phyloP scores from a whole-genome alignment of 2,329 filamentous ascomycete species.

The Arthrobotrys musiformis region DNA sequence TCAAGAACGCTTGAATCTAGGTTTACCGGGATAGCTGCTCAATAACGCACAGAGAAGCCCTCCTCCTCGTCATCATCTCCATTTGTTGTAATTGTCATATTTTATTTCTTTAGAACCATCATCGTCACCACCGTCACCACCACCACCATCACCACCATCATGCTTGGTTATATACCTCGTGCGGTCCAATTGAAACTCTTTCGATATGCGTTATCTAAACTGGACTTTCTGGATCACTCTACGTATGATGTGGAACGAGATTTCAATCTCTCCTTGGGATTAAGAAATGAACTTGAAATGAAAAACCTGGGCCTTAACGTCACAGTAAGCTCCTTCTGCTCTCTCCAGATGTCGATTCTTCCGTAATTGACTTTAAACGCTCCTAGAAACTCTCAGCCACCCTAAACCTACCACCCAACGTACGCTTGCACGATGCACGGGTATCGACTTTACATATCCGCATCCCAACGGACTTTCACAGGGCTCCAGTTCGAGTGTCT shows the following conservation, averaged over 20 bases:
- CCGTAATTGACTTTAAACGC: conserved; percentile 32
- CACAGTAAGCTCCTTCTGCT: conserved; percentile 69
- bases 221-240: conserved; percentile 89
- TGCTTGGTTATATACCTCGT: conserved; percentile 49
- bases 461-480: conserved; percentile 87
- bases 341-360: conserved; percentile 48
- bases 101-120: not conserved
- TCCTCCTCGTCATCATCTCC: no score
- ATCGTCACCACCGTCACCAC: no score
- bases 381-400: conserved; percentile 79
- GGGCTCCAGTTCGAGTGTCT: conserved; percentile 82
- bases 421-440: conserved; percentile 78
- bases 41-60: not conserved
- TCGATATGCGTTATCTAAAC: conserved; percentile 81
- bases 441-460: conserved; percentile 81
- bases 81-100: no score
- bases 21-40: not conserved
- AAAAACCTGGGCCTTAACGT: conserved; percentile 84
- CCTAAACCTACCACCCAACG: conserved; percentile 77
- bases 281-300: conserved; percentile 84
- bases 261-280: conserved; percentile 83
- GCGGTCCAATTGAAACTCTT: conserved; percentile 67
- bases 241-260: conserved; percentile 81
- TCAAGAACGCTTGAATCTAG: no score
- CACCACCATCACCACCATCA: not conserved